Evolutionary conservation across 306 rosid species (phyloP), one percentile per base, ranked within the genome.

Genomic region (Trichosanthes cucumerina): DNA sequence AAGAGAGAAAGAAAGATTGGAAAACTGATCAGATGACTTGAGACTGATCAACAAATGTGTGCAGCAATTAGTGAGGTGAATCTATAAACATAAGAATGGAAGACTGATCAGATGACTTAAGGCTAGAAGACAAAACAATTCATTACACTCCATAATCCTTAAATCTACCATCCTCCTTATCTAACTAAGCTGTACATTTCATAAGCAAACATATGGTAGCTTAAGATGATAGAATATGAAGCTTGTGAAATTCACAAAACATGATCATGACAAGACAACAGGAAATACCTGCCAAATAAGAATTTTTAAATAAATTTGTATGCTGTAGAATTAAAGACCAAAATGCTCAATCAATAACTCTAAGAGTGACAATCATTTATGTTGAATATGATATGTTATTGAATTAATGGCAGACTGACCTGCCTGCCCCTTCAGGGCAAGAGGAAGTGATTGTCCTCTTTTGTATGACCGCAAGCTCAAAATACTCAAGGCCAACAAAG

Each of bases 381-480:
- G 54, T 78, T 43, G n/a, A 4, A 56, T 23, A 56, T 21, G 10
- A 2, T 75, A 50, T 18, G 31, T 3, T 76, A 24, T 56, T 18
- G n/a, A 76, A 34, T 11, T n/a, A 77, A 72, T 28, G 63, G 81
- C 16, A 60, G 56, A 76, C 85, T 83, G 84, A 96, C 99, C 98
- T 80, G 97, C 83, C 82, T 96, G 99, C 81, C 97, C 96, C 65
- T 89, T 91, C 88, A 91, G 84, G 65, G 90, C 88, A 34, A 87
- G 81, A 72, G 93, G 84, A 83, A 85, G 83, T 52, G 83, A 57
- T 47, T 85, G 83, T 80, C 97, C 97, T 84, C 83, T 83, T 81
- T 82, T 91, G 70, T 86, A 86, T 76, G 93, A 75, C 86, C 56
- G 88, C 77, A 96, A 84, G 84, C 98, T 96, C 64, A 80, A 84